Percentiles rank a stretch among this genome's conserved stretches.
Evolutionary conservation across 129 eudicot species (phyloP).

Genomic region (Scalesia atractyloides): DNA sequence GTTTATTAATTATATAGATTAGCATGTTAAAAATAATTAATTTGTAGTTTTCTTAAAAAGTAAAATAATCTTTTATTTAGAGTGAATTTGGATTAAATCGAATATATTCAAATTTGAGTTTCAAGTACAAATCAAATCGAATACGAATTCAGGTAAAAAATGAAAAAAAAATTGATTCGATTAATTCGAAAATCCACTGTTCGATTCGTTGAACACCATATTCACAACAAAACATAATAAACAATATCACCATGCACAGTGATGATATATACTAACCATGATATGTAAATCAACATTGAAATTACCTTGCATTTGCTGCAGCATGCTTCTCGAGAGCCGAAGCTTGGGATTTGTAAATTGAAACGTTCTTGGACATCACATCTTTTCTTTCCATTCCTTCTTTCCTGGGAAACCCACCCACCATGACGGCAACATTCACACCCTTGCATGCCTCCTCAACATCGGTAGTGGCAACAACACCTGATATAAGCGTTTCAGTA

Average conservation of each 20-base stretch:
- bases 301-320: conserved; percentile 93
- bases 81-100: too few relatives aligned
- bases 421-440: conserved; percentile 94
- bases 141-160: too few relatives aligned
- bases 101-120: too few relatives aligned
- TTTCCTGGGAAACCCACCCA: conserved; percentile 99
- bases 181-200: too few relatives aligned
- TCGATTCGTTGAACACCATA: too few relatives aligned
- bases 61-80: too few relatives aligned
- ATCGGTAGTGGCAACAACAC: conserved; percentile 99
- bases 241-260: too few relatives aligned
- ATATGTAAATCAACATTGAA: background rate
- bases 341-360: conserved; percentile 95
- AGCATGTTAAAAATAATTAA: too few relatives aligned
- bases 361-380: conserved; percentile 96
- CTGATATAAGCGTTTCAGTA: conserved; percentile 37
- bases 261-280: background rate
- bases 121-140: too few relatives aligned
- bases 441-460: conserved; percentile 97
- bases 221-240: background rate
- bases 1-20: too few relatives aligned
- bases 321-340: conserved; percentile 97
- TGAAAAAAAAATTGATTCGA: too few relatives aligned
- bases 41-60: too few relatives aligned
- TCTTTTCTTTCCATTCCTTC: conserved; percentile 99